phyloP scores from a whole-genome alignment of 331 rosid genomes.

The Quercus tomentella region DNA sequence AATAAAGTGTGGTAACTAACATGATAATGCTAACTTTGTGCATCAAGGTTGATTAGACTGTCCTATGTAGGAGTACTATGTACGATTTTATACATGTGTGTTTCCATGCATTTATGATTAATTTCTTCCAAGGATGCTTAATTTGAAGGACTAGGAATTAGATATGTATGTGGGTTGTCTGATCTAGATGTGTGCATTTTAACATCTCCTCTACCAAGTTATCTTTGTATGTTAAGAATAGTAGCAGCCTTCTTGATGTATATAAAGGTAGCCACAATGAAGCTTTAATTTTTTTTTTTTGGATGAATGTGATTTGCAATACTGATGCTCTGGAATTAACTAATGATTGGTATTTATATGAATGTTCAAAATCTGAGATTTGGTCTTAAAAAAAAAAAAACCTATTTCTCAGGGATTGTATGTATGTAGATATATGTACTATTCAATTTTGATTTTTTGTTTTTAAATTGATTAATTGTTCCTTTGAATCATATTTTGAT shows the following conservation, averaged over 20 bases:
- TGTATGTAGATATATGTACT: background rate
- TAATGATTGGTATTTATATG: background rate
- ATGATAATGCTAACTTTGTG: background rate
- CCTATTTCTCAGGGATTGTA: background rate
- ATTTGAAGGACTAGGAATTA: background rate
- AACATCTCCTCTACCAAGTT: background rate
- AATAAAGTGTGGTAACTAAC: background rate
- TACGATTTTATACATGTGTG: background rate
- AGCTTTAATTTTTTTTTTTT: background rate
- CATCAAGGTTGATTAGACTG: background rate
- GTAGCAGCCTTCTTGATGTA: background rate
- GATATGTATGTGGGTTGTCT: background rate
- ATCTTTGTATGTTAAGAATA: background rate
- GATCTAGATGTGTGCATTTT: background rate
- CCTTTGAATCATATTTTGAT: conserved; percentile 22
- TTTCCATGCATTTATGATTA: background rate
- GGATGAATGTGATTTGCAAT: background rate
- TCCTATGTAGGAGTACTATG: background rate
- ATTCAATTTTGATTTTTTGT: background rate
- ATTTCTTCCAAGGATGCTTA: background rate
- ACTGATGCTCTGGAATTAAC: background rate
- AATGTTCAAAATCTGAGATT: background rate
- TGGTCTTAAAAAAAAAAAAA: background rate
- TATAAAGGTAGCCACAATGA: background rate
- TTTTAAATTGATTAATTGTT: background rate